Evolutionary conservation across 352 stramenopile species (phyloP).

Genomic region (Phytopythium oedochilum): DNA sequence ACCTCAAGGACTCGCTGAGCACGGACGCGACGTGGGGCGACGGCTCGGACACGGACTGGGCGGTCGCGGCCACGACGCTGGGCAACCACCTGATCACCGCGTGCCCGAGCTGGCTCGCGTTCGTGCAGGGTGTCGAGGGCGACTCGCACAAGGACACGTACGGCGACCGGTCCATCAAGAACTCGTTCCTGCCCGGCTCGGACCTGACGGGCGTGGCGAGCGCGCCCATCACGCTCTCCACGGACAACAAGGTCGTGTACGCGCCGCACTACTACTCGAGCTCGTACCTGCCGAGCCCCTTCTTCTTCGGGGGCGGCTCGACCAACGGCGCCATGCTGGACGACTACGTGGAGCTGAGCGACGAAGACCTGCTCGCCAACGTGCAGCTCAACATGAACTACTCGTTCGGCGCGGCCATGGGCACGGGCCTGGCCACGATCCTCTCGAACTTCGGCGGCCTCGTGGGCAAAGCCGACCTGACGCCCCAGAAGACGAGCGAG

Average conservation of each 20-base stretch:
- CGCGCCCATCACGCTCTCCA: slow-evolving; percentile 51
- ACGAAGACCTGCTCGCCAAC: slow-evolving; percentile 53
- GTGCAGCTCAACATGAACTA: slow-evolving; percentile 77
- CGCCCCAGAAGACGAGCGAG: slow-evolving; percentile 59
- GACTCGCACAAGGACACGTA: slow-evolving; percentile 67
- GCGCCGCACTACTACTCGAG: slow-evolving; percentile 72
- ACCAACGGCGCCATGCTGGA: slow-evolving; percentile 51
- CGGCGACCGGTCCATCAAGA: slow-evolving; percentile 49
- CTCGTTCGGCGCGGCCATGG: slow-evolving; percentile 65
- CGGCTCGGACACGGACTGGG: slow-evolving; percentile 72
- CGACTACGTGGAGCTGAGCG: slow-evolving; percentile 53
- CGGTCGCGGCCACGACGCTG: slow-evolving; percentile 55
- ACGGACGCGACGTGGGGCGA: slow-evolving; percentile 72
- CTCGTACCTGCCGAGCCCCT: slow-evolving; percentile 51
- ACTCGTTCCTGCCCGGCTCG: slow-evolving; percentile 61
- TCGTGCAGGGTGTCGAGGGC: slow-evolving; percentile 69
- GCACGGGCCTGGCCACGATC: slow-evolving; percentile 59
- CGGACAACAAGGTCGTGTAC: slow-evolving; percentile 76
- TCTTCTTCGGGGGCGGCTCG: slow-evolving; percentile 59
- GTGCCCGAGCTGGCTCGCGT: slow-evolving; percentile 76
- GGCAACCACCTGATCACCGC: slow-evolving; percentile 57
- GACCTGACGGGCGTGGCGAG: slow-evolving; percentile 47
- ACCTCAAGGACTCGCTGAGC: slow-evolving; percentile 71
- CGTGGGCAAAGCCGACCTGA: slow-evolving; percentile 47
- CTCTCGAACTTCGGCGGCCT: slow-evolving; percentile 83